Base-by-base conservation (phyloP, 805 yeast genomes). In the Myxozyma monticola region DNA sequence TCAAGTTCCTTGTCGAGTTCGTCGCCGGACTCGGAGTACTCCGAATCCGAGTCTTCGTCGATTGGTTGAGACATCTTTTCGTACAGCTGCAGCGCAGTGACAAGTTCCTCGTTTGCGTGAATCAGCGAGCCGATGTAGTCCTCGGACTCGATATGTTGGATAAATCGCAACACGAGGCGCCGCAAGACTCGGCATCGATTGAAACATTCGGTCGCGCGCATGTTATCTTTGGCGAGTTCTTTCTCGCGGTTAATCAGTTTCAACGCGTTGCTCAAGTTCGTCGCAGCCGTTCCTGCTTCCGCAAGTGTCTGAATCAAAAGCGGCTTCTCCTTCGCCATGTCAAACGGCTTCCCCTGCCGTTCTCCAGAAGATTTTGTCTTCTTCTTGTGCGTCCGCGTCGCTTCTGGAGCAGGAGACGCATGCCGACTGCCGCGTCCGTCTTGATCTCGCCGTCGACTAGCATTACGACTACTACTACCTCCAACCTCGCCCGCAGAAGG, bases 101-200 rank as follows among this genome's bases (percentile, higher is more conserved):
- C 95, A 54, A 93, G 76, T 65, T 88, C 90, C 61, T 93, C 99
- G 65, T 93, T 93, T 38, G 96, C 95, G 60, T 80, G 84, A 50
- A 93, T 80, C 56, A 93, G 75, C 37, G 88, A 77, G n/a, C 97
- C 98, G 56, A 93, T 69, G 54, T 81, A 85, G 62, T 88, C 96
- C 56, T 90, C 97, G 51, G 81, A 82, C 37, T 87, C 85, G 35
- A 89, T 88, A 44, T 80, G 74, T 68, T 93, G 98, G 58, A 93
- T 75, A 65, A 89, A 89, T 55, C 88, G 73, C 57, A 93, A 73
- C 14, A 93, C 80, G 61, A 81, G 83, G 52, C 96, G 76, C 65
- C 99, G 79, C 45, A 85, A 77, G 6, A 77, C 71, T 53, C 91
- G 78, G 61, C 95, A 85, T 66, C 81, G 76, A 51, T 87, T 84